A percentile compares a stretch with the other conserved stretches of the same genome.
These are phyloP conservation scores for Remersonia thermophila DNA, from an alignment of 2,329 filamentous ascomycete genomes.

Conservation along the genomic window DNA sequence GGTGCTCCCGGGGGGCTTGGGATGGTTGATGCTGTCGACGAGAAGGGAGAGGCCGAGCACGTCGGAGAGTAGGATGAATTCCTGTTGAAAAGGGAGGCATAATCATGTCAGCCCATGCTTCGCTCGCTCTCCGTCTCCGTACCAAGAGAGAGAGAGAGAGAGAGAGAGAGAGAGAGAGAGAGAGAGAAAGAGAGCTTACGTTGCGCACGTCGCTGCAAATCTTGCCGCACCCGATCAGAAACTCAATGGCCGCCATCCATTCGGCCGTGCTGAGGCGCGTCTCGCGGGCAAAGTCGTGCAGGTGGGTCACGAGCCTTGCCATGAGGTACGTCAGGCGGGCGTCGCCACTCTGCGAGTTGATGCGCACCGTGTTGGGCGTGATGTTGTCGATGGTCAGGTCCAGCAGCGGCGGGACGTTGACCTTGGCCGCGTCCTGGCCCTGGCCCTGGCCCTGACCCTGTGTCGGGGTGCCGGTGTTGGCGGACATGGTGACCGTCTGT, in stretches of 20 bases:
- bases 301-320: constrained; percentile 59
- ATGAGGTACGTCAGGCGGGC: constrained; percentile 59
- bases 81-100: constrained; percentile 33
- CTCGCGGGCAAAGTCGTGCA: constrained; percentile 74
- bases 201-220: constrained; percentile 64
- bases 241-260: constrained; percentile 64
- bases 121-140: no score
- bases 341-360: constrained; percentile 59
- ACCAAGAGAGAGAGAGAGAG: neutral
- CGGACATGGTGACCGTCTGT: neutral
- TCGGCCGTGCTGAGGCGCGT: constrained; percentile 63
- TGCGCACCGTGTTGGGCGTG: constrained; percentile 60
- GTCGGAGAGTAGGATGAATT: constrained; percentile 75
- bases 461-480: neutral
- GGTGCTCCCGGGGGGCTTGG: constrained; percentile 56
- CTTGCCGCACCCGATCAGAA: constrained; percentile 60
- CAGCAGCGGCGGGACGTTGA: constrained; percentile 19
- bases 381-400: constrained; percentile 71
- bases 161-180: neutral
- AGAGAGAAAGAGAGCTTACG: no score
- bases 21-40: constrained; percentile 73
- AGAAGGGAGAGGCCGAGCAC: constrained; percentile 67
- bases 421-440: constrained; percentile 2
- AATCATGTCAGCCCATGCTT: no score
- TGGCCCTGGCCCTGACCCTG: no score